Conservation (phyloP, 1,284 basidiomycete species). For the Fomes fomentarius region DNA sequence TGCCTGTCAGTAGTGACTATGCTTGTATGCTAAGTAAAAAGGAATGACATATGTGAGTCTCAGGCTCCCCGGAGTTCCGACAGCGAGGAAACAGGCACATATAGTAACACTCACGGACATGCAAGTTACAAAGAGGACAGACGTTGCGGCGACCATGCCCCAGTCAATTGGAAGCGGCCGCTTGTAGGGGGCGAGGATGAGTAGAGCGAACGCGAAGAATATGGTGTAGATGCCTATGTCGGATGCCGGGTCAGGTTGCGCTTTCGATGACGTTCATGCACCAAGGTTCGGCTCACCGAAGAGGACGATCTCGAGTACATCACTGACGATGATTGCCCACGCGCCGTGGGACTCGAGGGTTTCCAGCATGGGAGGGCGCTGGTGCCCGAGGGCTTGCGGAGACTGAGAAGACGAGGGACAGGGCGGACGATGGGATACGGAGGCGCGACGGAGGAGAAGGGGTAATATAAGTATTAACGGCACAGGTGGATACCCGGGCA, state of each 20-base stretch:
- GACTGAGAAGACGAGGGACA: background rate
- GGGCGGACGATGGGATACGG: background rate
- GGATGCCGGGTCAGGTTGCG: background rate
- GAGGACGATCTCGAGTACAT: slow-evolving; percentile 18
- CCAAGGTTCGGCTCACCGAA: slow-evolving; percentile 10
- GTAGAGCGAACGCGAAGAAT: slow-evolving; percentile 19
- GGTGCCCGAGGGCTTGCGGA: background rate
- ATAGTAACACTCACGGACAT: slow-evolving; percentile 14
- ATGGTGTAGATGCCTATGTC: slow-evolving; percentile 20
- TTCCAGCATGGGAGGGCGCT: slow-evolving; percentile 15
- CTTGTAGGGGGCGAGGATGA: slow-evolving; percentile 15
- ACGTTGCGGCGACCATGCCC: slow-evolving; percentile 4
- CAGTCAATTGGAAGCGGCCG: slow-evolving; percentile 19
- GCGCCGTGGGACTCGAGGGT: slow-evolving; percentile 12
- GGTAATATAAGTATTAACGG: background rate
- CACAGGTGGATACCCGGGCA: background rate
- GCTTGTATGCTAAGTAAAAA: slow-evolving; percentile 8
- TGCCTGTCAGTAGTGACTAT: slow-evolving; percentile 19
- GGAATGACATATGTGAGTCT: background rate
- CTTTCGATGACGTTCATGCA: background rate
- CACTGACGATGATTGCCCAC: slow-evolving; percentile 20
- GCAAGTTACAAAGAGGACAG: slow-evolving; percentile 9
- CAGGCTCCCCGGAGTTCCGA: background rate
- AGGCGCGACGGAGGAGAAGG: background rate
- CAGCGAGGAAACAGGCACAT: background rate